Conservation (phyloP, 2,329 filamentous ascomycete genomes). For the Trichocomaceae sp. region DNA sequence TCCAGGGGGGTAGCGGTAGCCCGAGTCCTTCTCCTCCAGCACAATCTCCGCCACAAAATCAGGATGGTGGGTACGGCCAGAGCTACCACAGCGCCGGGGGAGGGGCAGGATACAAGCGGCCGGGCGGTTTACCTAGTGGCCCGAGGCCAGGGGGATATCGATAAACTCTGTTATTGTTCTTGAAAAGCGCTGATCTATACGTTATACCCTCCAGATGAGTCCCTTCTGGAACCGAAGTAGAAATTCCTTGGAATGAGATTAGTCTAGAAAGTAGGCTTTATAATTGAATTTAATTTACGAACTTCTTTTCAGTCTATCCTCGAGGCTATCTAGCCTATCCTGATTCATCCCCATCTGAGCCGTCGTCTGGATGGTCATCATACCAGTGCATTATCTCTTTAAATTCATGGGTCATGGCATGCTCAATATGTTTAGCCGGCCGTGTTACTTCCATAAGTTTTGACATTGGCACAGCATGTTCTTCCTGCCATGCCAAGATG, state of each 20-base stretch:
- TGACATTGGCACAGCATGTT: neutral
- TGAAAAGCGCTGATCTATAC: neutral
- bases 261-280: neutral
- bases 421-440: neutral
- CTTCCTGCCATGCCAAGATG: neutral
- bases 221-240: too few species aligned
- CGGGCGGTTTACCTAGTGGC: conserved; percentile 3
- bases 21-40: conserved; percentile 19
- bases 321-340: neutral
- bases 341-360: neutral
- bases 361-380: neutral
- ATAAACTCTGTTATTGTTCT: neutral
- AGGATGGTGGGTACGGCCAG: neutral
- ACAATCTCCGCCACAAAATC: conserved; percentile 8
- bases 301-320: neutral
- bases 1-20: conserved; percentile 56
- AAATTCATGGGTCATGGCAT: conserved; percentile 3
- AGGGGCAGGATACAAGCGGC: conserved; percentile 5
- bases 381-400: conserved; percentile 1
- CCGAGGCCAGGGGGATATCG: conserved; percentile 2
- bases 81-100: neutral
- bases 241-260: neutral
- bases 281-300: neutral
- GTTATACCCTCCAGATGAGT: neutral
- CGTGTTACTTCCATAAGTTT: neutral